Base-by-base conservation (phyloP, 176 grass and related monocot genomes). In the Triticum turgidum region DNA sequence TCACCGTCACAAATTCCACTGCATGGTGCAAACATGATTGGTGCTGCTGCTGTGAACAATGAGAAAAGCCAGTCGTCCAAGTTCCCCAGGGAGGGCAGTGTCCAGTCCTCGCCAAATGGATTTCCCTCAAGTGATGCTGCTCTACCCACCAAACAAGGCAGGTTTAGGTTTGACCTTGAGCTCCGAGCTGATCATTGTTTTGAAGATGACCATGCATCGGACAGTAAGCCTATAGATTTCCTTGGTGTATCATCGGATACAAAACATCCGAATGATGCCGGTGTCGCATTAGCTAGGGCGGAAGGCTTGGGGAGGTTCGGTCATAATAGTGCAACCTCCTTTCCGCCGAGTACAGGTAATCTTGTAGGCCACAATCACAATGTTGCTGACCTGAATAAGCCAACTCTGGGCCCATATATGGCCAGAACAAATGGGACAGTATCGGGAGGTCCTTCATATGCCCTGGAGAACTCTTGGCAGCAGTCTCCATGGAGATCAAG, bases 221-320 rank as follows among this genome's bases (percentile, higher is more conserved):
- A 82, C 21, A 70, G 35, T 5, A 82, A 82, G 80, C 65, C 45
- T 82, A 82, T 82, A 25, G 65, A 82, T 82, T 82, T 82, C 33
- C 45, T 82, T 82, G 80, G 80, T 18, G 80, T 38, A 38, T 17
- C 45, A 38, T 58, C 65, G 6, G 47, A 70, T 17, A 49, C 65
- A 10, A 70, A 82, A 18, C 44, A 34, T 70, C 66, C 9, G 45
- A 82, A 34, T 18, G 20, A 70, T 70, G 49, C 20, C 25, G 65
- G 13, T 3, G 9, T 38, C 45, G 54, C 45, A 70, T 56, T 70
- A 25, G 7, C 33, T 70, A 52, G 33, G 13, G 20, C 11, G 0
- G 65, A 58, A 70, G 30, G n/a, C 49, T 70, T 70, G 7, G 49
- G 47, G 49, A 82, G 45, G 80, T 69, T 82, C 12, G 65, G 45